phyloP scores from a whole-genome alignment of 2,329 filamentous ascomycete species.

The Xylariales sp. region DNA sequence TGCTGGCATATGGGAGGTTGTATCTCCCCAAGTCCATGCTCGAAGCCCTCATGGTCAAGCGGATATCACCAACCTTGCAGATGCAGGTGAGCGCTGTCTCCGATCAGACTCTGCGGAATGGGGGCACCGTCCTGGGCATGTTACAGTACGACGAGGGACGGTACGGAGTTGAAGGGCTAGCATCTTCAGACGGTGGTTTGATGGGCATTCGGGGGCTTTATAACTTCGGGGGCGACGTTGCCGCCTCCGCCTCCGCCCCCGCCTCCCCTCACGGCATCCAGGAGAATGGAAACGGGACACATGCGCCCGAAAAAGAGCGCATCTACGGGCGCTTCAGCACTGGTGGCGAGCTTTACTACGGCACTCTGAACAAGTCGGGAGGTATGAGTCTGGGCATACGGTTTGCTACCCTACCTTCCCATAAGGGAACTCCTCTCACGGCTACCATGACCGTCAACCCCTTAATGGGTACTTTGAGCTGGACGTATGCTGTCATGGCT shows the following conservation, averaged over 20 bases:
- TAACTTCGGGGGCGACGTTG: slow-evolving; percentile 86
- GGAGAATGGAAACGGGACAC: slow-evolving; percentile 42
- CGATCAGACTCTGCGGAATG: slow-evolving; percentile 75
- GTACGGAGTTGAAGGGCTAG: slow-evolving; percentile 89
- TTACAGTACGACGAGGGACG: slow-evolving; percentile 86
- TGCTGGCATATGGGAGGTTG: slow-evolving; percentile 79
- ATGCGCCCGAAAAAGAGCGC: slow-evolving; percentile 63
- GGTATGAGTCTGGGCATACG: slow-evolving; percentile 89
- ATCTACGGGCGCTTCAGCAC: slow-evolving; percentile 87
- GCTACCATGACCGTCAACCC: slow-evolving; percentile 94
- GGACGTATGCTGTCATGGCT: slow-evolving; percentile 91
- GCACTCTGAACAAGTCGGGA: slow-evolving; percentile 91
- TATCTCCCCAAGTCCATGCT: slow-evolving; percentile 87
- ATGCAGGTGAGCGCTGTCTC: slow-evolving; percentile 84
- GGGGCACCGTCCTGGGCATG: slow-evolving; percentile 78
- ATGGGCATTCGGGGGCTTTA: slow-evolving; percentile 90
- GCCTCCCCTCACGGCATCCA: slow-evolving; percentile 29
- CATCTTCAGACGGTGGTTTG: slow-evolving; percentile 90
- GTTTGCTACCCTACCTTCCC: slow-evolving; percentile 86
- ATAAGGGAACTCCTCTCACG: slow-evolving; percentile 88
- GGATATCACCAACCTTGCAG: slow-evolving; percentile 81
- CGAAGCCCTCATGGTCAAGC: slow-evolving; percentile 84
- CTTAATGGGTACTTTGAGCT: slow-evolving; percentile 91
- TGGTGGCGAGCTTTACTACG: slow-evolving; percentile 95
- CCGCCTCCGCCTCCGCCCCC: slow-evolving; percentile 40